Evolutionary conservation across 768 basidiomycete species (phyloP).

Genomic region (Xerocomus brunneocitrinus): DNA sequence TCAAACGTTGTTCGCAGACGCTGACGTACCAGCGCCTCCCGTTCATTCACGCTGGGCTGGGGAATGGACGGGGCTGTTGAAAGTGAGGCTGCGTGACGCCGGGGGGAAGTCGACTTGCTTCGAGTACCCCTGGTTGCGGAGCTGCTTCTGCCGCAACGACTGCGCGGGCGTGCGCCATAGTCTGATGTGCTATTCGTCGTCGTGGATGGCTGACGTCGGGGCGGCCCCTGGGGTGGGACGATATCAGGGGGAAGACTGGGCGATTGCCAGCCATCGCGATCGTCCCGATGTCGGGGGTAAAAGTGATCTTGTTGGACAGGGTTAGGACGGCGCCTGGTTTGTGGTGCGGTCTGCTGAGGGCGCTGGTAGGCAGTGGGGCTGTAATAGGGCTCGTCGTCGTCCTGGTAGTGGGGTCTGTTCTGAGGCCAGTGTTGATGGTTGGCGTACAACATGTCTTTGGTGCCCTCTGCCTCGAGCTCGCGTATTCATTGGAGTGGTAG

Average conservation of each 20-base stretch:
- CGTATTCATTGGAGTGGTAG: background rate
- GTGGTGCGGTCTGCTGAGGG: background rate
- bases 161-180: constrained; percentile 13
- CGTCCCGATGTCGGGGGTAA: constrained; percentile 22
- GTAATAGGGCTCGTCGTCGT: constrained; percentile 16
- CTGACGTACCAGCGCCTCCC: constrained; percentile 18
- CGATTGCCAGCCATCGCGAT: constrained; percentile 14
- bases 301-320: constrained; percentile 10
- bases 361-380: constrained; percentile 7
- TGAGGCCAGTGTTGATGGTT: constrained; percentile 2
- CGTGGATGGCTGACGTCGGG: constrained; percentile 19
- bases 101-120: constrained; percentile 19
- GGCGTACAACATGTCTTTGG: constrained; percentile 4
- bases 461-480: constrained; percentile 2
- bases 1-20: constrained; percentile 21
- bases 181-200: constrained; percentile 17
- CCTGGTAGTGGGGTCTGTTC: constrained; percentile 5
- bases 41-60: constrained; percentile 20
- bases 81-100: constrained; percentile 15
- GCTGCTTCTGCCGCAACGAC: constrained; percentile 17
- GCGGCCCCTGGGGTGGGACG: constrained; percentile 1
- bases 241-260: constrained; percentile 12
- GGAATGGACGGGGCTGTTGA: constrained; percentile 12
- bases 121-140: constrained; percentile 13
- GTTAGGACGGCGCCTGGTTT: constrained; percentile 17